These are phyloP conservation scores for Anisodus tanguticus DNA, from an alignment of 257 asterid species.

Conservation along the genomic window DNA sequence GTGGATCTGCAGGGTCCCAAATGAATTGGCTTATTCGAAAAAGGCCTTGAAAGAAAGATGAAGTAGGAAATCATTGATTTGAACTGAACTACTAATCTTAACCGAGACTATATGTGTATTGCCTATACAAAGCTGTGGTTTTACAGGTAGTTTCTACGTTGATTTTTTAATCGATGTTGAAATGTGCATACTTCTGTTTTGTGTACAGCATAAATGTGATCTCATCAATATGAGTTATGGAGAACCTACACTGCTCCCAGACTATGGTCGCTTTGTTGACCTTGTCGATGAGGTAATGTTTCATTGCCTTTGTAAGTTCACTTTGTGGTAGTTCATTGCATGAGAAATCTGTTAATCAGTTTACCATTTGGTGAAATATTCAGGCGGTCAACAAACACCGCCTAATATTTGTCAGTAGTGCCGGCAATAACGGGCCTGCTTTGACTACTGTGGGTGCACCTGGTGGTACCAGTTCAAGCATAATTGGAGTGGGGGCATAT, in stretches of 20 bases:
- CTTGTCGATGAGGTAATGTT: conserved; percentile 85
- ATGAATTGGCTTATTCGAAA: too few species aligned
- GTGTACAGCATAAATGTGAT: conserved; percentile 91
- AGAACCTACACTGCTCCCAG: conserved; percentile 86
- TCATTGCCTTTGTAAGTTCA: conserved; percentile 33
- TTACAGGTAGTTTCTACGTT: background rate
- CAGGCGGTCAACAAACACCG: conserved; percentile 94
- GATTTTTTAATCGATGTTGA: background rate
- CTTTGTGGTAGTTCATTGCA: conserved; percentile 31
- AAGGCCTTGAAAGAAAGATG: too few species aligned
- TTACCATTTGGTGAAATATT: conserved; percentile 31
- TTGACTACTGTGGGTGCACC: conserved; percentile 98
- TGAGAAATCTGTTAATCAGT: conserved; percentile 11
- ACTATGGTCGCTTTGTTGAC: conserved; percentile 97
- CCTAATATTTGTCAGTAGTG: conserved; percentile 86
- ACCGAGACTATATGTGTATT: background rate
- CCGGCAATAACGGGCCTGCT: conserved; percentile 96
- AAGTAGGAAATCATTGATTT: too few species aligned
- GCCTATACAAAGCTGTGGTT: background rate
- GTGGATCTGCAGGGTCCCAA: too few species aligned
- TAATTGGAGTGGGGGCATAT: conserved; percentile 97
- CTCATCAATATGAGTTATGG: conserved; percentile 99
- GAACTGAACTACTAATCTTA: too few species aligned
- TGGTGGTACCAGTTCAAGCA: conserved; percentile 97
- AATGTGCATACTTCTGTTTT: conserved; percentile 28